phyloP scores from a whole-genome alignment of 495 filamentous ascomycete species.

The Penicillium silybi region DNA sequence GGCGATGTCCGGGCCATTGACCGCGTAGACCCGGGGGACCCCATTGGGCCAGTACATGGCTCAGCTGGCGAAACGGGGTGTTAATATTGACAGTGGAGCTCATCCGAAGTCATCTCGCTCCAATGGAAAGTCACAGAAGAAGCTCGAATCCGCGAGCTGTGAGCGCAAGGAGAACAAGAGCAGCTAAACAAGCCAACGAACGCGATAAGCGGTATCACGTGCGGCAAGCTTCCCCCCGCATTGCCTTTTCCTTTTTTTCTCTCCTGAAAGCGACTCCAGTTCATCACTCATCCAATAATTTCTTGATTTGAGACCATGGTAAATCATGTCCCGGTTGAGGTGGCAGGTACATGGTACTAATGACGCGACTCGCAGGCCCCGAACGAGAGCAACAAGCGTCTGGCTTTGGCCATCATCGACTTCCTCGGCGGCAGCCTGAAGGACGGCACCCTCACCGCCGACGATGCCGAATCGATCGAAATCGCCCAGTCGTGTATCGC shows the following conservation, averaged over 20 bases:
- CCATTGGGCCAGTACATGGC: constrained; percentile 98
- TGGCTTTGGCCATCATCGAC: constrained; percentile 94
- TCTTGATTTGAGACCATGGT: constrained; percentile 17
- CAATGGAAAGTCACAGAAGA: neutral
- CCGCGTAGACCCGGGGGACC: constrained; percentile 83
- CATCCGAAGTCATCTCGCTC: constrained; percentile 41
- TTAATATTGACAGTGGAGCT: constrained; percentile 26
- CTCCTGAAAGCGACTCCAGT: constrained; percentile 1
- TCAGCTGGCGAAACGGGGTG: constrained; percentile 29
- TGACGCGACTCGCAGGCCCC: constrained; percentile 36
- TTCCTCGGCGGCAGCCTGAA: constrained; percentile 82
- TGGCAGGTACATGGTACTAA: constrained; percentile 3
- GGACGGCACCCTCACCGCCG: constrained; percentile 80
- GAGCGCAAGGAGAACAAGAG: neutral
- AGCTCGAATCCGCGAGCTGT: neutral
- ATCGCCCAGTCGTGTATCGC: constrained; percentile 89
- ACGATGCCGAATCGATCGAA: constrained; percentile 89
- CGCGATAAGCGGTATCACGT: constrained; percentile 30
- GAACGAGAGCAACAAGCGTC: constrained; percentile 82
- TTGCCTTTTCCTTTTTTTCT: constrained; percentile 14
- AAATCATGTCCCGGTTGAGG: neutral
- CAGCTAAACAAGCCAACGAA: constrained; percentile 19
- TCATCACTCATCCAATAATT: constrained; percentile 2
- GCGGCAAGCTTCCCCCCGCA: constrained; percentile 24
- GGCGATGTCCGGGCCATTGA: constrained; percentile 52